Evolutionary conservation across 1,139 yeast genomes (phyloP).

Genomic region (Pneumocystis canis): DNA sequence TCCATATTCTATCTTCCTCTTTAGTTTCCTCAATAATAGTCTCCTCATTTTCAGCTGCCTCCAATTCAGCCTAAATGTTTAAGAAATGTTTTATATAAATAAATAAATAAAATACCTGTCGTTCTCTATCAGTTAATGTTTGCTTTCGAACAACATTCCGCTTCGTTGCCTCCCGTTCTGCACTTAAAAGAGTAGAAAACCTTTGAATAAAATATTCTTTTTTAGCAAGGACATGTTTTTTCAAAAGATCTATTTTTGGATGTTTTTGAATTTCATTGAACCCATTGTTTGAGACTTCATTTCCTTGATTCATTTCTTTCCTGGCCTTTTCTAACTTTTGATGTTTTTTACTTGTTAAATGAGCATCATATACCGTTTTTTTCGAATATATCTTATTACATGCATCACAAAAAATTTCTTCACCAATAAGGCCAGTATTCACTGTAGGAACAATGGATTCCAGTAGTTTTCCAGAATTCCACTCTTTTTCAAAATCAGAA

Average conservation of each 20-base stretch:
- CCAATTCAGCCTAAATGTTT: constrained; percentile 16
- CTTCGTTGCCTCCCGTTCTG: constrained; percentile 36
- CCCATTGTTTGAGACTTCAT: background rate
- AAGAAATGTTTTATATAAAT: constrained; percentile 17
- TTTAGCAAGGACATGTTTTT: constrained; percentile 14
- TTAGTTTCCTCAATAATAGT: constrained; percentile 18
- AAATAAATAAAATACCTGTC: constrained; percentile 35
- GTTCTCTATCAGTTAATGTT: constrained; percentile 63
- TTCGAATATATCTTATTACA: constrained; percentile 58
- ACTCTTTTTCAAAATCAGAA: constrained; percentile 24
- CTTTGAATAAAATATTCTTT: constrained; percentile 28
- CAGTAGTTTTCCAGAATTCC: constrained; percentile 14
- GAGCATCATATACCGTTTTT: constrained; percentile 50
- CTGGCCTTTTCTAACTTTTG: constrained; percentile 25
- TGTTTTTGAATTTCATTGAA: background rate
- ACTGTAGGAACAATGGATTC: background rate
- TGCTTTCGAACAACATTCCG: constrained; percentile 50
- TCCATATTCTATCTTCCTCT: constrained; percentile 19
- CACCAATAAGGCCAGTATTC: constrained; percentile 11
- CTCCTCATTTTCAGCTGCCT: constrained; percentile 15
- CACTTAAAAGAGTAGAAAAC: constrained; percentile 27
- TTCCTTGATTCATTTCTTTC: background rate
- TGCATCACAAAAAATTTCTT: constrained; percentile 37
- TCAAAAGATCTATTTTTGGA: constrained; percentile 4
- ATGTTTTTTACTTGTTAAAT: constrained; percentile 67